Conservation (phyloP, 1,139 yeast genomes). For the Scheffersomyces insectosa region DNA sequence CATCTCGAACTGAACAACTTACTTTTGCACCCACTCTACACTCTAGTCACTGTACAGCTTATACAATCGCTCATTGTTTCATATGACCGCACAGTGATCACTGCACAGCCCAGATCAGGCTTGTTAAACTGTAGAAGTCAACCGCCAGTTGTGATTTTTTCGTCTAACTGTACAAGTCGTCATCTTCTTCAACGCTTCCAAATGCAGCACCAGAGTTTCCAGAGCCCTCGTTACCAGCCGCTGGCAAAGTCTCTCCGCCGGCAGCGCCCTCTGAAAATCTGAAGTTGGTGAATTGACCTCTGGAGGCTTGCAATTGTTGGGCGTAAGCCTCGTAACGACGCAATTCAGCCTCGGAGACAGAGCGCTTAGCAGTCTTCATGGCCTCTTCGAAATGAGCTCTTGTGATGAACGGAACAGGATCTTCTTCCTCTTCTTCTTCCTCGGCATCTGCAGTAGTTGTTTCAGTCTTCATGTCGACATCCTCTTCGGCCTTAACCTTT, state of each 20-base stretch:
- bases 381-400: slow-evolving; percentile 97
- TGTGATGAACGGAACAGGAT: slow-evolving; percentile 94
- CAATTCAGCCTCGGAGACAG: slow-evolving; percentile 94
- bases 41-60: too few relatives aligned
- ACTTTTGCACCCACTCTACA: too few relatives aligned
- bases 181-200: slow-evolving; percentile 84
- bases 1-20: too few relatives aligned
- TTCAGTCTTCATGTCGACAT: slow-evolving; percentile 60
- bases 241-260: slow-evolving; percentile 30
- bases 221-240: slow-evolving; percentile 84
- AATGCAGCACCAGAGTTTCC: slow-evolving; percentile 42
- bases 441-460: slow-evolving; percentile 27
- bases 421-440: slow-evolving; percentile 68
- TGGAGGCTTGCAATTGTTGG: slow-evolving; percentile 91
- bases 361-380: slow-evolving; percentile 97
- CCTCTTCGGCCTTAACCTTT: slow-evolving; percentile 51
- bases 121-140: not conserved
- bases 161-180: slow-evolving; percentile 79
- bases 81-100: too few relatives aligned
- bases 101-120: too few relatives aligned
- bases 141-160: not conserved
- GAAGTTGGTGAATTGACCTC: slow-evolving; percentile 85
- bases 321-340: slow-evolving; percentile 99
- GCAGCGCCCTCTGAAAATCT: slow-evolving; percentile 59
- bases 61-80: too few relatives aligned